Evolutionary conservation across 2,329 filamentous ascomycete genomes (phyloP), one percentile per base, ranked within the genome.

Genomic region (Neophaeococcomyces aloes): DNA sequence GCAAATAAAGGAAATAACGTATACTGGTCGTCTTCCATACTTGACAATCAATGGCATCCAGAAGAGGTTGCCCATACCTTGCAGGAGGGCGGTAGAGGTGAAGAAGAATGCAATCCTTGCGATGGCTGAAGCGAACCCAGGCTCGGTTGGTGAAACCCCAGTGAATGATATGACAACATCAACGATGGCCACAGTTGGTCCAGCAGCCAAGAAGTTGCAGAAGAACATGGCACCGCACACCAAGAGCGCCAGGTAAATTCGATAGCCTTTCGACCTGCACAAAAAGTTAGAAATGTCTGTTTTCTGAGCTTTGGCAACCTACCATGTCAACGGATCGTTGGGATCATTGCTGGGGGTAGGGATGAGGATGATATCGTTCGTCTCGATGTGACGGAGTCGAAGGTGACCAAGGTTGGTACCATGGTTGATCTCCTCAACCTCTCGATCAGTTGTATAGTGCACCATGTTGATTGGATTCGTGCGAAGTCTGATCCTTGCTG

Each of bases 141-240:
- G 48, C 44, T 6, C 47, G 46, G 11, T 53, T 5, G 60, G 51
- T 11, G 61, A 52, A 6, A 10, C 23, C 5, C 10, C 5, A 2
- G 58, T 52, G 58, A 74, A 72, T 47, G 66, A 62, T 6, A 64
- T 49, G 3, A 71, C 66, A 3, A 68, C 71, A 2, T 63, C 52
- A 8, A 70, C 57, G 31, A 76, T 69, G 42, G 70, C 71, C 23
- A 76, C 67, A 2, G 67, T 66, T 2, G 73, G 72, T 0, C 65
- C 74, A n/a, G 71, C 74, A 0, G 72, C 71, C 3, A 76, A 58
- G 49, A 76, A 76, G 56, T 76, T 76, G 59, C 66, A 72, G 57
- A 76, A 65, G 48, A 74, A 63, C 61, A 76, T 75, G 41, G 72
- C 71, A 3, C 69, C 48, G 53, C 69, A 75, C 27, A 75, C 65